phyloP scores from a whole-genome alignment of 2,329 filamentous ascomycete genomes.

The Colletotrichum sojae region DNA sequence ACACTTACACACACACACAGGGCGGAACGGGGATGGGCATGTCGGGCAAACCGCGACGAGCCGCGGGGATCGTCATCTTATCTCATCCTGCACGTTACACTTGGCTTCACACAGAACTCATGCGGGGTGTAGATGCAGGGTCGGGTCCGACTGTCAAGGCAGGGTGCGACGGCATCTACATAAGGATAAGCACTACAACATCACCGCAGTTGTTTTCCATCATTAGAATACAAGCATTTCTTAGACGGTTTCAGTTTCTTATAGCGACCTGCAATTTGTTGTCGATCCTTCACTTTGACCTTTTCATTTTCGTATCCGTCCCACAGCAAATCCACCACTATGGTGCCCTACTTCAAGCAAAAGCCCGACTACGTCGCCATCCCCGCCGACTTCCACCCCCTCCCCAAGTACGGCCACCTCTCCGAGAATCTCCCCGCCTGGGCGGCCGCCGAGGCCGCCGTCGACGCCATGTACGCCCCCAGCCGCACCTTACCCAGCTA shows the following conservation, averaged over 20 bases:
- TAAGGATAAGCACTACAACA: too few relatives aligned
- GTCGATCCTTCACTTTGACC: background rate
- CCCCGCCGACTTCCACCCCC: constrained; percentile 50
- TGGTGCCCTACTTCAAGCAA: constrained; percentile 45
- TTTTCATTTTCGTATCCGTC: too few relatives aligned
- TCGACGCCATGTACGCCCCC: constrained; percentile 49
- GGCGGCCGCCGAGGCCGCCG: constrained; percentile 30
- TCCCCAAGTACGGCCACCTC: constrained; percentile 53
- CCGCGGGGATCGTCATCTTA: background rate
- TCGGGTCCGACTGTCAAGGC: background rate
- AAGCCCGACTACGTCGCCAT: constrained; percentile 47
- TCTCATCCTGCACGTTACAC: too few relatives aligned
- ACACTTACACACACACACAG: background rate
- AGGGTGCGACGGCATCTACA: too few relatives aligned
- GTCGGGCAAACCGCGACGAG: background rate
- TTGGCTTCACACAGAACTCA: too few relatives aligned
- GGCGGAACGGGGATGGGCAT: background rate
- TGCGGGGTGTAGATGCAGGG: background rate
- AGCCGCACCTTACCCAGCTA: constrained; percentile 43
- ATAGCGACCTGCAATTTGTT: too few relatives aligned
- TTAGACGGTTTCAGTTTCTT: too few relatives aligned
- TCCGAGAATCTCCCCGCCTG: constrained; percentile 36
- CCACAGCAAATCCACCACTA: constrained; percentile 13
- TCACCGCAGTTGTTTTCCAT: too few relatives aligned
- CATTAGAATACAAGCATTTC: too few relatives aligned